Percentiles rank a stretch among this genome's conserved stretches.
phyloP scores from a whole-genome alignment of 2,329 filamentous ascomycete genomes.

The Diaporthe destruens region DNA sequence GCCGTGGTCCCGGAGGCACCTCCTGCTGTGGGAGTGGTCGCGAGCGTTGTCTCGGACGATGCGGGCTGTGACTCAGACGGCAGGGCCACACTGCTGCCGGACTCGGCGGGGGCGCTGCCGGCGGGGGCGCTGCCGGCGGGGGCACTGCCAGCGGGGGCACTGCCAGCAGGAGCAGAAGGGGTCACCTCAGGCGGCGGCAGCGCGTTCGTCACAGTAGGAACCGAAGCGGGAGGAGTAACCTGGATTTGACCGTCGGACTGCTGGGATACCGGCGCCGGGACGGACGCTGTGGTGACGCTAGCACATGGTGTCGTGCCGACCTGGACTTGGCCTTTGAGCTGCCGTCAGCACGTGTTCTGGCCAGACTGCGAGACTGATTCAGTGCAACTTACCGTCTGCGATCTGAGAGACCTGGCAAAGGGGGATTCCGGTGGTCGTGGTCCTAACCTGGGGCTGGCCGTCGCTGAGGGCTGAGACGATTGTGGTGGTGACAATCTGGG shows the following conservation, averaged over 20 bases:
- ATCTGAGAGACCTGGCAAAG: constrained; percentile 69
- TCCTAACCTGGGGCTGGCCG: constrained; percentile 63
- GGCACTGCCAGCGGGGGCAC: constrained; percentile 30
- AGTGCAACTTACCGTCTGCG: constrained; percentile 53
- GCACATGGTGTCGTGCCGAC: constrained; percentile 61
- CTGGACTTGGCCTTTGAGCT: constrained; percentile 61
- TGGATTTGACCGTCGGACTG: constrained; percentile 64
- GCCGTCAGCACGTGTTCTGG: constrained; percentile 17
- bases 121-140: constrained; percentile 32
- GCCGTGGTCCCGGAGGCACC: constrained; percentile 40
- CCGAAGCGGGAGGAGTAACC: constrained; percentile 52
- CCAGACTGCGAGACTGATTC: constrained; percentile 25
- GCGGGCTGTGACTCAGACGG: constrained; percentile 43
- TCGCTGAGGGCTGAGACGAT: constrained; percentile 62
- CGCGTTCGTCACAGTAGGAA: constrained; percentile 43
- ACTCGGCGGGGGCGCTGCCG: constrained; percentile 39
- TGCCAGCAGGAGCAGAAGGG: constrained; percentile 41
- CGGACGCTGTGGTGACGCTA: constrained; percentile 48
- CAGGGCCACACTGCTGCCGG: constrained; percentile 40
- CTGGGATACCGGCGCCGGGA: constrained; percentile 55
- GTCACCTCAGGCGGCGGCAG: constrained; percentile 41
- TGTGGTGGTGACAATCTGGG: constrained; percentile 61
- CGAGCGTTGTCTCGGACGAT: constrained; percentile 41
- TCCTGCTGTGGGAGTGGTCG: constrained; percentile 44
- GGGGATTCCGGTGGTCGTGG: constrained; percentile 58